phyloP scores from a whole-genome alignment of 2,329 filamentous ascomycete genomes.

The Acrocalymma vagum region DNA sequence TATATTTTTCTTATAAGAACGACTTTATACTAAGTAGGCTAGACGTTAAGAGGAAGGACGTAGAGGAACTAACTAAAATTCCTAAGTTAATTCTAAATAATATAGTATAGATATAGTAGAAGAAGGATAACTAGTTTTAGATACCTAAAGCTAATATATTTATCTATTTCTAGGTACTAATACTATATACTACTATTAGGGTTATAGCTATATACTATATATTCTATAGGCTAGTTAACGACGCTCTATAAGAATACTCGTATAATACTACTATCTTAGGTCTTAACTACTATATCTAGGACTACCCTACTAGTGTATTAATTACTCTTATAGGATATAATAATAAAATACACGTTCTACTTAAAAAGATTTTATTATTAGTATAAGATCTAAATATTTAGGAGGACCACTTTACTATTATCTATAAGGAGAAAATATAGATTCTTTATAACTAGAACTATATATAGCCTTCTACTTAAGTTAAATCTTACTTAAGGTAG shows the following conservation, averaged over 20 bases:
- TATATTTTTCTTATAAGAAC: conserved; percentile 91
- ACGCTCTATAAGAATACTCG: conserved; percentile 89
- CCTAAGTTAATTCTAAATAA: conserved; percentile 86
- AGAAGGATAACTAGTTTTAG: conserved; percentile 99
- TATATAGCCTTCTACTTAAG: conserved; percentile 87
- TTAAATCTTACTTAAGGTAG: conserved; percentile 83
- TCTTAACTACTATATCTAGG: conserved; percentile 79
- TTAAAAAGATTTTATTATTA: conserved; percentile 86
- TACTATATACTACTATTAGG: conserved; percentile 79
- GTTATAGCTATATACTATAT: conserved; percentile 80
- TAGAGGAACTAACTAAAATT: conserved; percentile 75
- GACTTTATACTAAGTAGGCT: conserved; percentile 94
- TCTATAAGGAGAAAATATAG: conserved; percentile 83
- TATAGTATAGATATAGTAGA: conserved; percentile 87
- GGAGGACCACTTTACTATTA: conserved; percentile 87
- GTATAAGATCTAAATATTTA: conserved; percentile 86
- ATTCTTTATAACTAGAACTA: conserved; percentile 87
- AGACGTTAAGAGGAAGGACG: conserved; percentile 92
- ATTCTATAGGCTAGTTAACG: conserved; percentile 85
- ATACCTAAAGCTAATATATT: conserved; percentile 92
- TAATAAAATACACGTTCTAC: conserved; percentile 88
- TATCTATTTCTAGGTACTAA: conserved; percentile 79
- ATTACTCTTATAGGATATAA: conserved; percentile 91
- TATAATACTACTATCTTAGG: conserved; percentile 96
- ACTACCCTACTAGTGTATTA: conserved; percentile 76